Percentiles rank a stretch among this genome's conserved stretches.
phyloP scores from a whole-genome alignment of 805 yeast genomes.

The Debaryomyces hansenii region DNA sequence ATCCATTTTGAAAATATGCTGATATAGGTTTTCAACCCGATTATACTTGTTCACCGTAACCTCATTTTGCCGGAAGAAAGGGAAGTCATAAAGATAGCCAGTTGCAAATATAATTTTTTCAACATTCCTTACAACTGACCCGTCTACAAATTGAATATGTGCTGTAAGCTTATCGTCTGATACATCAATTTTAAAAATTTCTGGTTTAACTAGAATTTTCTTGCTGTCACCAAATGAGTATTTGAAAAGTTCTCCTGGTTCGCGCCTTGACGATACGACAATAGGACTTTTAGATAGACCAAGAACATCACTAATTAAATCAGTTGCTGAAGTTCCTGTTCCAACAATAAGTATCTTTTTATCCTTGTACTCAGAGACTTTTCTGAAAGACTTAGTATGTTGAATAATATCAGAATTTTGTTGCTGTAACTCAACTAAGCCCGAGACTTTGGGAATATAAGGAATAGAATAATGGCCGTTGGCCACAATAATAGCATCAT shows the following conservation, averaged over 20 bases:
- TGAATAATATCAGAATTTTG: slow-evolving; percentile 30
- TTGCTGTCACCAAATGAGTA: not conserved
- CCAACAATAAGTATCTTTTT: slow-evolving; percentile 29
- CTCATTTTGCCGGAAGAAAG: slow-evolving; percentile 49
- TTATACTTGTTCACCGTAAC: slow-evolving; percentile 38
- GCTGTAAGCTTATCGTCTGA: slow-evolving; percentile 31
- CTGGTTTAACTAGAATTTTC: slow-evolving; percentile 16
- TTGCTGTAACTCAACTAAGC: slow-evolving; percentile 34
- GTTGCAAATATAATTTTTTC: slow-evolving; percentile 70
- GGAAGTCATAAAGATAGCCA: slow-evolving; percentile 68
- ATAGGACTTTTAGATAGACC: slow-evolving; percentile 18
- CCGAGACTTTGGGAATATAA: slow-evolving; percentile 43
- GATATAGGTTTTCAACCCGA: slow-evolving; percentile 47
- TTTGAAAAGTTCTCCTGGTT: not conserved
- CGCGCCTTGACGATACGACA: slow-evolving; percentile 28
- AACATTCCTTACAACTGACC: slow-evolving; percentile 43
- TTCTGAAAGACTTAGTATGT: slow-evolving; percentile 47
- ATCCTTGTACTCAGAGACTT: slow-evolving; percentile 27
- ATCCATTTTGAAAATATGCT: slow-evolving; percentile 54
- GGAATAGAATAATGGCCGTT: slow-evolving; percentile 52
- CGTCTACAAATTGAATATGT: slow-evolving; percentile 48
- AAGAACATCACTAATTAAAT: slow-evolving; percentile 26
- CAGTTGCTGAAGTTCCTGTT: slow-evolving; percentile 25
- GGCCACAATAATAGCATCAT: slow-evolving; percentile 45
- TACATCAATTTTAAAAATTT: slow-evolving; percentile 17